These are phyloP conservation scores for Fusarium scirpi DNA, from an alignment of 2,329 filamentous ascomycete species.

Conservation along the genomic window DNA sequence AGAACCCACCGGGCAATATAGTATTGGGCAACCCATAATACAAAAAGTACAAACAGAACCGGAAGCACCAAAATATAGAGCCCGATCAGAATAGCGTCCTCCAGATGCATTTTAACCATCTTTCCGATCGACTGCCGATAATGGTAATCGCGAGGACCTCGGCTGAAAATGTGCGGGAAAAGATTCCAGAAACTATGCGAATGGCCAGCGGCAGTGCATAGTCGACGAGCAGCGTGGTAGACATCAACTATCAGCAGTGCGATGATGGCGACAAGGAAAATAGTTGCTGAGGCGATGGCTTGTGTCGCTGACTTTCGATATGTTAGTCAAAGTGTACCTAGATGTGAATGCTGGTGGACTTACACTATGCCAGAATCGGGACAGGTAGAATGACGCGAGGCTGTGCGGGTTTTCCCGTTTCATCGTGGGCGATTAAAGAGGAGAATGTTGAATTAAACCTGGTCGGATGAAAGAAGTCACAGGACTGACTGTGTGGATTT, in stretches of 20 bases:
- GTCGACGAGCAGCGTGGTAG: not conserved
- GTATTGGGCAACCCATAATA: not conserved
- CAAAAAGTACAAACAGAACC: not conserved
- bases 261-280: not conserved
- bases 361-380: not conserved
- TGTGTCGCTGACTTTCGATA: not conserved
- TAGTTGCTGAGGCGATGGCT: not conserved
- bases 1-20: not conserved
- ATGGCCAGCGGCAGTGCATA: not conserved
- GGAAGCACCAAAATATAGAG: not conserved
- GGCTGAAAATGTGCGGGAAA: not conserved
- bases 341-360: accelerated
- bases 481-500: no score
- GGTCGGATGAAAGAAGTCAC: not conserved
- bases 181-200: not conserved
- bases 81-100: not conserved
- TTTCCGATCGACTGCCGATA: not conserved
- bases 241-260: not conserved
- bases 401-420: accelerated
- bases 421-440: not conserved
- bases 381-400: not conserved
- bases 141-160: not conserved
- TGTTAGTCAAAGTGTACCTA: not conserved
- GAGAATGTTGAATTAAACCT: not conserved
- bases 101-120: not conserved